These are phyloP conservation scores for Thelonectria discophora DNA, from an alignment of 2,329 filamentous ascomycete genomes.

Conservation along the genomic window DNA sequence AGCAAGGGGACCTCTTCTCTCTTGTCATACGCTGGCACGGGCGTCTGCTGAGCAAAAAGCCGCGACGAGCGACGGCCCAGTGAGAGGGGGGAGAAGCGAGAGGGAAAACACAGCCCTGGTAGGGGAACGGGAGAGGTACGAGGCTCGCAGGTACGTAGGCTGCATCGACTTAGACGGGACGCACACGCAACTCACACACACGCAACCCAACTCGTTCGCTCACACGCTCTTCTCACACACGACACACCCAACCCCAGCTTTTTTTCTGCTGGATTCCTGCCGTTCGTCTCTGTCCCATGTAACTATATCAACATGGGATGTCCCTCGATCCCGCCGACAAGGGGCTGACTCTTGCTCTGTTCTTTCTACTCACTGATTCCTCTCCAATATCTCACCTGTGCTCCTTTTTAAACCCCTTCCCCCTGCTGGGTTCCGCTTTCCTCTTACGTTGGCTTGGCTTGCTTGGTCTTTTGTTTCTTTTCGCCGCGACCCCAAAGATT, in stretches of 20 bases:
- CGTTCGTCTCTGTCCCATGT: background rate
- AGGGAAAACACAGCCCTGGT: no score
- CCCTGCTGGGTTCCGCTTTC: background rate
- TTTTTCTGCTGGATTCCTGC: background rate
- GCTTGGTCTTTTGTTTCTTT: background rate
- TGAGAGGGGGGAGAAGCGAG: no score
- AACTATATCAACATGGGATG: slow-evolving; percentile 2
- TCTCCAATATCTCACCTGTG: background rate
- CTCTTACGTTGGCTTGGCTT: background rate
- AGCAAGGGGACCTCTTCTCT: background rate
- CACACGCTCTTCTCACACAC: no score
- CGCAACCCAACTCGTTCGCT: no score
- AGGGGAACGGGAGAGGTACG: background rate
- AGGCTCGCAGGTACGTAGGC: background rate
- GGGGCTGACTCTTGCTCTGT: background rate
- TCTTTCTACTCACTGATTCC: no score
- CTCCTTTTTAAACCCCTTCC: background rate
- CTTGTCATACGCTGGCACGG: background rate
- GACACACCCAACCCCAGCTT: slow-evolving; percentile 1
- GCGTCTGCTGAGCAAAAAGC: background rate
- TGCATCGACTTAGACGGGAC: no score
- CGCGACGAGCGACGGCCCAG: no score
- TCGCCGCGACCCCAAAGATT: background rate
- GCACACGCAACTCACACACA: background rate
- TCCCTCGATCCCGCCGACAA: background rate